Conservation (phyloP, 2,329 filamentous ascomycete species). For the Fusarium sp. region DNA sequence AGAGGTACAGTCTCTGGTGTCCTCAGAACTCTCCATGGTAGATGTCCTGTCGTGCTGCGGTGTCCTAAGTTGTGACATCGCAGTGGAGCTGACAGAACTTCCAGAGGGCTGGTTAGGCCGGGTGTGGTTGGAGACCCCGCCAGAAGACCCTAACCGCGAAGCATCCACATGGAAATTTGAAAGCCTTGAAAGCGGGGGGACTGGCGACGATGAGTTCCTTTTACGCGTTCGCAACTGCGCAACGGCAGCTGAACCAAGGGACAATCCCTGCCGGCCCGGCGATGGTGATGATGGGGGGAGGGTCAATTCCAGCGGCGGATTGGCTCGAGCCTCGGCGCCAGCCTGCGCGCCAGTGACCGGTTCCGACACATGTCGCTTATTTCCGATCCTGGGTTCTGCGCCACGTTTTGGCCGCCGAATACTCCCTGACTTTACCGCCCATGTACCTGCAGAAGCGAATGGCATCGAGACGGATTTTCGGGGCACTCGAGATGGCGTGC, state of each 20-base stretch:
- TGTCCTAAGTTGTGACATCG: slow-evolving; percentile 51
- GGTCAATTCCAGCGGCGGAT: slow-evolving; percentile 40
- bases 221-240: slow-evolving; percentile 45
- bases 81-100: slow-evolving; percentile 54
- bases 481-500: slow-evolving; percentile 55
- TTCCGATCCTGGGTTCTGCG: slow-evolving; percentile 52
- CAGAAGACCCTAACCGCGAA: slow-evolving; percentile 56
- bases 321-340: slow-evolving; percentile 43
- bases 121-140: slow-evolving; percentile 48
- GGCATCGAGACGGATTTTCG: slow-evolving; percentile 67
- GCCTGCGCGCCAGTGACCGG: slow-evolving; percentile 51
- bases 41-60: slow-evolving; percentile 55
- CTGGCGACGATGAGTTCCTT: slow-evolving; percentile 62
- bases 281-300: slow-evolving; percentile 37
- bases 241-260: slow-evolving; percentile 41
- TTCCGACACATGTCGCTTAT: slow-evolving; percentile 63
- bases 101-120: slow-evolving; percentile 55
- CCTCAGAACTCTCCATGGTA: slow-evolving; percentile 73
- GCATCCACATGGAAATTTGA: slow-evolving; percentile 64
- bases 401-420: slow-evolving; percentile 63
- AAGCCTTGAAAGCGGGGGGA: slow-evolving; percentile 61
- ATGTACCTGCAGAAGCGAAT: slow-evolving; percentile 63
- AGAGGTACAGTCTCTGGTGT: slow-evolving; percentile 68
- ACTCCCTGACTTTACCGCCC: slow-evolving; percentile 64
- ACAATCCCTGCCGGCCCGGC: slow-evolving; percentile 36